Base-by-base conservation (phyloP, 2,329 filamentous ascomycete genomes). In the Orbilia oligospora region DNA sequence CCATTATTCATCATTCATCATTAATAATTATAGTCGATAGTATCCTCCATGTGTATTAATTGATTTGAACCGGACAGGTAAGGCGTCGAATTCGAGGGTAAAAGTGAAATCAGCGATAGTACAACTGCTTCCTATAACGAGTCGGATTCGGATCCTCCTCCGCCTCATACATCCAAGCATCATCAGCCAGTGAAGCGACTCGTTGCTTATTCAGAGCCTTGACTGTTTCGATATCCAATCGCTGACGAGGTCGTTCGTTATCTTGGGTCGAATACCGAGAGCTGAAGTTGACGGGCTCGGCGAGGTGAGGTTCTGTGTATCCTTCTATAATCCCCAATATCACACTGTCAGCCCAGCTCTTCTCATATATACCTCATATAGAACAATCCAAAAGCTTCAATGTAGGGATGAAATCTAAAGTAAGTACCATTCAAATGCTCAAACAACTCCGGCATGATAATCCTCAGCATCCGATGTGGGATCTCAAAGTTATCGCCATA, bases 91-190 rank as follows among this genome's bases (percentile, higher is more conserved):
- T n/a, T n/a, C n/a, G 14, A 5, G 2, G 12, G 38, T 24, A 4
- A 10, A 14, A 36, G 33, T 8, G 1, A 16, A 24, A 36, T 78
- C 46, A 78, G 9, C 75, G 56, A 9, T 78, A 46, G 22, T 78
- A 78, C 20, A 78, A 44, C 64, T 78, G 75, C 30, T 56, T 63
- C 30, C 24, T 68, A 20, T 68, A 44, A 5, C 68, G 63, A 18
- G 24, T 24, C 18, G 55, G 63, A 63, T 78, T 65, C 12, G 75
- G 84, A 78, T 87, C 85, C 68, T 89, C 87, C 81, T 93, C 91
- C 1, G 89, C 86, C 83, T 94, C 93, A 84, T 92, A 97, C 91
- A 97, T 97, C 94, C 94, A 97, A 82, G 91, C 92, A 82, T 97
- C 94, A 64, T 96, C 92, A 22, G 92, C 88, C 63, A 97, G 85